These are phyloP conservation scores for Fonsecaea erecta DNA, from an alignment of 2,329 filamentous ascomycete genomes.

Conservation along the genomic window DNA sequence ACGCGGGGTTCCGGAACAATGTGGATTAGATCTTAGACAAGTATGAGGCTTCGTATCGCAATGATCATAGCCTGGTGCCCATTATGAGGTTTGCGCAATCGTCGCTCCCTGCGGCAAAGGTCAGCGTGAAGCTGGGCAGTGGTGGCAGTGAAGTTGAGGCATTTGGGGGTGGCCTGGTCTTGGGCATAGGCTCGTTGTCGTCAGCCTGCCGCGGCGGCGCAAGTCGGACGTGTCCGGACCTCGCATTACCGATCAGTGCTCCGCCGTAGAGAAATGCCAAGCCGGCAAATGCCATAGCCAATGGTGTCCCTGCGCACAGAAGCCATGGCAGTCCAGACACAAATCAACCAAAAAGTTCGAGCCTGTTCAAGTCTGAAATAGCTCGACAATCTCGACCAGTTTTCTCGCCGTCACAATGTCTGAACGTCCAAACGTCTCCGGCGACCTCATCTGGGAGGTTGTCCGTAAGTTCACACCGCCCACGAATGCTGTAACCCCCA, in stretches of 20 bases:
- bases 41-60: neutral
- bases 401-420: constrained; percentile 35
- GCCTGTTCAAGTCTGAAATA: neutral
- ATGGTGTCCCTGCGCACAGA: constrained; percentile 21
- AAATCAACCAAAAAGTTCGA: constrained; percentile 25
- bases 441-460: constrained; percentile 93
- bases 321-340: constrained; percentile 5
- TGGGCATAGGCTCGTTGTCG: constrained; percentile 19
- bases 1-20: neutral
- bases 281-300: constrained; percentile 2
- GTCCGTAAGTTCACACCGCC: constrained; percentile 71
- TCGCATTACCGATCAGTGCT: neutral
- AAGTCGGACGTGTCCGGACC: constrained; percentile 9
- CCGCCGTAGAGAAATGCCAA: constrained; percentile 2
- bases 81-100: constrained; percentile 7
- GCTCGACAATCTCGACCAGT: constrained; percentile 11
- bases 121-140: constrained; percentile 2
- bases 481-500: neutral
- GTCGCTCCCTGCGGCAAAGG: neutral
- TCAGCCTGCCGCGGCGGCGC: constrained; percentile 15
- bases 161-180: neutral
- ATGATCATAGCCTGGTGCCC: neutral
- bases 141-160: constrained; percentile 1
- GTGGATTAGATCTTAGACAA: neutral
- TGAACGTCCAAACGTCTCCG: constrained; percentile 74